A percentile compares a stretch with the other conserved stretches of the same genome.
Conservation (phyloP, 306 rosid species). For the Gynostemma pentaphyllum region DNA sequence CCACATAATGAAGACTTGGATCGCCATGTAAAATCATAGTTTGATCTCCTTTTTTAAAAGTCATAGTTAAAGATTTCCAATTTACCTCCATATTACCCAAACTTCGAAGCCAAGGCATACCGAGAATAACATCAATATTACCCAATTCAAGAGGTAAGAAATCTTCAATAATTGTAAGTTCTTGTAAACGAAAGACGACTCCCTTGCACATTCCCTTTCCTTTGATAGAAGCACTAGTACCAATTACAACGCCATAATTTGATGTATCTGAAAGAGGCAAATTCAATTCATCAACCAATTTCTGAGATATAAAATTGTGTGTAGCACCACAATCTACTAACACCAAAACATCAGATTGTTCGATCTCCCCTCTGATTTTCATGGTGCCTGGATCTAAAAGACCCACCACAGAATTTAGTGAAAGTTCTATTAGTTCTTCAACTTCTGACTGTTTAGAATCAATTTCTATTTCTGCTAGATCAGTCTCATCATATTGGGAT, state of each 20-base stretch:
- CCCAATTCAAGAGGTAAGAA: neutral
- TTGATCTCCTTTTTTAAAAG: neutral
- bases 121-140: neutral
- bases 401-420: too few relatives aligned
- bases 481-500: too few relatives aligned
- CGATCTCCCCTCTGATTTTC: too few relatives aligned
- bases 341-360: too few relatives aligned
- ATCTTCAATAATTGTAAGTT: neutral
- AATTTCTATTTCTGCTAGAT: too few relatives aligned
- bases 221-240: neutral
- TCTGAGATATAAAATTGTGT: neutral
- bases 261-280: neutral
- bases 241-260: neutral
- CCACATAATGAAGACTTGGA: too few relatives aligned
- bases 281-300: neutral
- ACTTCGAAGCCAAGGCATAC: neutral
- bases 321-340: neutral
- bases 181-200: neutral
- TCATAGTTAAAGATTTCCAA: conserved; percentile 4
- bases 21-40: too few relatives aligned
- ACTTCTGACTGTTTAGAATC: too few relatives aligned
- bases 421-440: too few relatives aligned
- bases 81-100: neutral
- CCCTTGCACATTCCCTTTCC: neutral
- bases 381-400: too few relatives aligned